A percentile compares a stretch with the other conserved stretches of the same genome.
phyloP scores from a whole-genome alignment of 2,329 filamentous ascomycete species.

The Huntiella omanensis region DNA sequence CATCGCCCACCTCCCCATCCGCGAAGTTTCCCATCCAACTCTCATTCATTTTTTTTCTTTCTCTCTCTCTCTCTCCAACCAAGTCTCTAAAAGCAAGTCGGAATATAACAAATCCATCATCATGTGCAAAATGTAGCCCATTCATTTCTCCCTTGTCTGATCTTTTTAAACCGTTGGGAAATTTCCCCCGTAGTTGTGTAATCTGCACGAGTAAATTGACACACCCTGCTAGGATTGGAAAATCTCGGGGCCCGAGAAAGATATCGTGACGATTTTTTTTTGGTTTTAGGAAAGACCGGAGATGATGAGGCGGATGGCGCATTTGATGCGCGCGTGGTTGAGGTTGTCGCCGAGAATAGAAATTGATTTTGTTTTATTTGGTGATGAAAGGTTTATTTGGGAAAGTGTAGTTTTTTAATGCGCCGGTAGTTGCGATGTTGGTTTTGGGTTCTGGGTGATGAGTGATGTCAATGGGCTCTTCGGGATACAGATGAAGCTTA shows the following conservation, averaged over 20 bases:
- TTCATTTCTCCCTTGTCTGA: neutral
- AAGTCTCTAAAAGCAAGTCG: neutral
- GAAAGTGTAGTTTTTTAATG: neutral
- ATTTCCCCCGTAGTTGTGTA: too few relatives aligned
- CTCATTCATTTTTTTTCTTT: constrained; percentile 1
- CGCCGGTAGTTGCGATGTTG: neutral
- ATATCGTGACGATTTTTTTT: neutral
- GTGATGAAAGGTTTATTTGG: neutral
- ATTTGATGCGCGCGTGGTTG: neutral
- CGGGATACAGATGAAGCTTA: neutral
- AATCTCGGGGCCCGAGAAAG: neutral
- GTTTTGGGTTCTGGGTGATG: neutral
- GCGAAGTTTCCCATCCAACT: neutral
- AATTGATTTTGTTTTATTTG: neutral
- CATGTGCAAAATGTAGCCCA: neutral
- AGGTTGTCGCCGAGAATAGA: neutral
- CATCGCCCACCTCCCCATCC: neutral
- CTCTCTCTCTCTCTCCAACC: too few relatives aligned
- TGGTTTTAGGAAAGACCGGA: too few relatives aligned
- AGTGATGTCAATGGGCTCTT: neutral
- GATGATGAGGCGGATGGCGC: neutral
- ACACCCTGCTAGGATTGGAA: too few relatives aligned
- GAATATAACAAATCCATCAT: neutral
- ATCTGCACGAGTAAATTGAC: too few relatives aligned
- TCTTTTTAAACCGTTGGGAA: too few relatives aligned